Conservation (phyloP, 225 moss, liverwort and hornwort species). For the Physcomitrellopsis africana region DNA sequence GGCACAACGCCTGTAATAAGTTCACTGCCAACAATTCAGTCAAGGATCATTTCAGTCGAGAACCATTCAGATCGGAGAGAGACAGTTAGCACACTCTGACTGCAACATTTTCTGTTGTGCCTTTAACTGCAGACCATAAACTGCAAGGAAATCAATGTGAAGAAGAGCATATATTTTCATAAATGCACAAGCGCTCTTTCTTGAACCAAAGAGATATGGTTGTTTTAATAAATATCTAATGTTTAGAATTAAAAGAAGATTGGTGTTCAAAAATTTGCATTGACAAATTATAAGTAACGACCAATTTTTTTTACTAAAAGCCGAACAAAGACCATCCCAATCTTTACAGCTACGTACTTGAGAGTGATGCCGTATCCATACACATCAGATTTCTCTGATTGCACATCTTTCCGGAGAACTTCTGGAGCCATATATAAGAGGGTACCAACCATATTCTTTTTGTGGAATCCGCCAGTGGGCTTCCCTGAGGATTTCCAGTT, state of each 20-base stretch:
- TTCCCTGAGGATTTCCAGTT: slow-evolving; percentile 68
- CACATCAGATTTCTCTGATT: slow-evolving; percentile 71
- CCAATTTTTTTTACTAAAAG: no score
- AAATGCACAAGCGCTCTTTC: neutral
- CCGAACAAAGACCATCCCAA: no score
- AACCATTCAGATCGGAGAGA: slow-evolving; percentile 16
- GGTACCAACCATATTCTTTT: slow-evolving; percentile 77
- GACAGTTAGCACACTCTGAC: neutral
- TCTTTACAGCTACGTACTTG: slow-evolving; percentile 48
- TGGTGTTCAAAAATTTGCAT: neutral
- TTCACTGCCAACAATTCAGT: slow-evolving; percentile 62
- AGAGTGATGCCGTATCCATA: slow-evolving; percentile 71
- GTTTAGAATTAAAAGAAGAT: neutral
- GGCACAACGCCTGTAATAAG: slow-evolving; percentile 75
- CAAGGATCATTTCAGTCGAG: slow-evolving; percentile 31
- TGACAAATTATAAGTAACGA: neutral
- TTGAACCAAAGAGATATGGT: neutral
- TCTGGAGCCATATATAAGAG: slow-evolving; percentile 78
- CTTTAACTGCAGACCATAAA: neutral
- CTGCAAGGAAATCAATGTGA: neutral
- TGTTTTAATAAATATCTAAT: neutral
- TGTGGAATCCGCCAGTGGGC: slow-evolving; percentile 75
- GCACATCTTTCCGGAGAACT: slow-evolving; percentile 67
- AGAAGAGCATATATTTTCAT: neutral
- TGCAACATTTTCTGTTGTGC: neutral